Conservation (phyloP, 2,329 filamentous ascomycete genomes). For the Fusarium chaquense region DNA sequence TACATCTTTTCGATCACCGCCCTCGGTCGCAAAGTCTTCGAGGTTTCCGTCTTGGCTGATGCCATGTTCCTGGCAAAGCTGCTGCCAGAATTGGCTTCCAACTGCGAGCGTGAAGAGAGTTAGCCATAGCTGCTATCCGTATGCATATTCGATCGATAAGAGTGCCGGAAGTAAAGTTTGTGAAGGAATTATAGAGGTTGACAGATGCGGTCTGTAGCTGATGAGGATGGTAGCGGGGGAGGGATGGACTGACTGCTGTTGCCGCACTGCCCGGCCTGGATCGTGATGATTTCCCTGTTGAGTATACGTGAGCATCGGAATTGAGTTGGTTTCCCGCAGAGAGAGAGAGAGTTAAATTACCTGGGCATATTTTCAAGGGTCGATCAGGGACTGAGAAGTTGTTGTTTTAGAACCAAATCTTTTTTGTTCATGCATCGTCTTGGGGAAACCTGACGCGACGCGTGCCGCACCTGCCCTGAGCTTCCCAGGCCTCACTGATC, state of each 20-base stretch:
- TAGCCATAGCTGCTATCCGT: slow-evolving; percentile 11
- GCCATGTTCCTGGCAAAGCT: slow-evolving; percentile 96
- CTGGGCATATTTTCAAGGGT: slow-evolving; percentile 45
- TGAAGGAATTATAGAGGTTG: not conserved
- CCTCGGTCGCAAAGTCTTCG: slow-evolving; percentile 97
- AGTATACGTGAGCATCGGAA: slow-evolving; percentile 10
- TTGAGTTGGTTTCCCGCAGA: not conserved
- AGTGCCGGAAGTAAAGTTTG: not conserved
- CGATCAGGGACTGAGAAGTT: slow-evolving; percentile 18
- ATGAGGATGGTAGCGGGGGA: slow-evolving; percentile 18
- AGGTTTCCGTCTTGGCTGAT: slow-evolving; percentile 98
- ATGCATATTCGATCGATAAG: not conserved
- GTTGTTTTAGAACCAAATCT: slow-evolving; percentile 32
- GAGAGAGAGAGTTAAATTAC: slow-evolving; percentile 14
- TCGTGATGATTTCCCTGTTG: slow-evolving; percentile 95
- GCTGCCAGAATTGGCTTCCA: slow-evolving; percentile 98
- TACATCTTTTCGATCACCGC: slow-evolving; percentile 97
- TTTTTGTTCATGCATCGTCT: slow-evolving; percentile 25
- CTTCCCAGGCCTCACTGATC: slow-evolving; percentile 15
- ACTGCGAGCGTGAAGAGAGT: slow-evolving; percentile 68
- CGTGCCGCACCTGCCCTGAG: slow-evolving; percentile 35
- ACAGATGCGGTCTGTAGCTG: slow-evolving; percentile 10
- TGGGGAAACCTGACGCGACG: slow-evolving; percentile 37
- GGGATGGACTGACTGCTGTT: slow-evolving; percentile 85
- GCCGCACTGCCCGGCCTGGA: slow-evolving; percentile 98